Evolutionary conservation across 805 yeast genomes (phyloP).

Genomic region (Starmerella apicola): DNA sequence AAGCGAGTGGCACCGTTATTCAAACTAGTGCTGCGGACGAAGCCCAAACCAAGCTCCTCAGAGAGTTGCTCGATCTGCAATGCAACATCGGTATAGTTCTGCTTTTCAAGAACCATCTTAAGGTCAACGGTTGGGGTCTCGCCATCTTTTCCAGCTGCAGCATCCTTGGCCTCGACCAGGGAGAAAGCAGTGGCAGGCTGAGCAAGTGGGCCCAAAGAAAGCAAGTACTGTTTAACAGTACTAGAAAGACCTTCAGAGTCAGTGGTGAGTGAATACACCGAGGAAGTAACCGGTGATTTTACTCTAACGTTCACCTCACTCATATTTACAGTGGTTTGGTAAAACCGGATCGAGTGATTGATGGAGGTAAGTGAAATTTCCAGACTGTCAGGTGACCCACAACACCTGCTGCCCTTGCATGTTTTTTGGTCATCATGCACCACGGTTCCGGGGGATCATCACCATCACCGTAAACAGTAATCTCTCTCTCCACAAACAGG

Average conservation of each 20-base stretch:
- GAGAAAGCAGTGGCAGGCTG: constrained; percentile 49
- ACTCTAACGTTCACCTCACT: constrained; percentile 15
- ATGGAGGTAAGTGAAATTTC: neutral
- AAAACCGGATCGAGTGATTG: neutral
- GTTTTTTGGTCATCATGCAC: neutral
- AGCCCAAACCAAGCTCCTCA: constrained; percentile 41
- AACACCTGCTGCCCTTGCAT: neutral
- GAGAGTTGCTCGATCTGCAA: constrained; percentile 54
- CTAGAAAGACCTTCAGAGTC: constrained; percentile 36
- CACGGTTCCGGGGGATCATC: neutral
- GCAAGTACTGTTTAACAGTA: constrained; percentile 47
- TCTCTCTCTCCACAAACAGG: neutral
- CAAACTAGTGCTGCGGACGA: constrained; percentile 39
- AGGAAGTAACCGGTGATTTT: constrained; percentile 19
- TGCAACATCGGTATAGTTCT: constrained; percentile 47
- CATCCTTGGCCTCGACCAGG: constrained; percentile 32
- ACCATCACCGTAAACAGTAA: neutral
- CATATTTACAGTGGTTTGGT: too few species aligned
- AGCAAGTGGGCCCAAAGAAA: constrained; percentile 43
- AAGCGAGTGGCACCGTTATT: constrained; percentile 30
- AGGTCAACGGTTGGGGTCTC: constrained; percentile 28
- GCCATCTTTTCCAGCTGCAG: constrained; percentile 18
- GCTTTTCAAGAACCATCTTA: constrained; percentile 40
- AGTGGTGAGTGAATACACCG: constrained; percentile 19
- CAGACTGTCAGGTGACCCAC: too few species aligned